These are phyloP conservation scores for Suillus americanus DNA, from an alignment of 768 basidiomycete genomes.

Conservation along the genomic window DNA sequence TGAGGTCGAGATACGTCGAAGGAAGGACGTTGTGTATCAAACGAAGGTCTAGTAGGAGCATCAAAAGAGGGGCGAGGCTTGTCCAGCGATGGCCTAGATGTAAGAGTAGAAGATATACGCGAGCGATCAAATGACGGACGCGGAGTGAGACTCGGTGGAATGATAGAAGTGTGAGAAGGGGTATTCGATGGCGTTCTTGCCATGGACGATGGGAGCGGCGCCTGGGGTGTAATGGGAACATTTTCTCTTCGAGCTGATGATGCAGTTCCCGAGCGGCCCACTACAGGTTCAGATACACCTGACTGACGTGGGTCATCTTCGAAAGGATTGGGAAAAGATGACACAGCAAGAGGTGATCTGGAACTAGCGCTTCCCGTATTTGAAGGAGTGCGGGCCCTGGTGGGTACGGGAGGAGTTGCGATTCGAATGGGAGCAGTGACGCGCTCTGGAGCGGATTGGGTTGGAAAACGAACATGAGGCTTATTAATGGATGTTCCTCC, in stretches of 20 bases:
- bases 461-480: conserved; percentile 7
- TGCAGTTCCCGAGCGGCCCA: conserved; percentile 15
- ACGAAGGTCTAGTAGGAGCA: background rate
- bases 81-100: conserved; percentile 17
- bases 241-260: conserved; percentile 19
- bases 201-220: conserved; percentile 11
- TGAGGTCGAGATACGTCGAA: conserved; percentile 12
- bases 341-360: conserved; percentile 11
- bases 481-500: conserved; percentile 7
- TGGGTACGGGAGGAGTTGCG: conserved; percentile 14
- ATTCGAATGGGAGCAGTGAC: conserved; percentile 18
- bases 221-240: background rate
- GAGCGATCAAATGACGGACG: conserved; percentile 19
- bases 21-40: conserved; percentile 12
- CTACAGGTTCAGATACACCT: background rate
- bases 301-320: conserved; percentile 12
- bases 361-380: conserved; percentile 11
- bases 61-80: conserved; percentile 10
- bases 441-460: conserved; percentile 14
- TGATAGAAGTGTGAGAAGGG: conserved; percentile 1
- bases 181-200: conserved; percentile 3
- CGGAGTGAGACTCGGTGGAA: conserved; percentile 14
- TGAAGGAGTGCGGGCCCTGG: conserved; percentile 21
- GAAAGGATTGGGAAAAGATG: conserved; percentile 13
- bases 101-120: conserved; percentile 16